A percentile compares a stretch with the other conserved stretches of the same genome.
These are phyloP conservation scores for Xylariaceae sp. DNA, from an alignment of 2,329 filamentous ascomycete genomes.

Conservation along the genomic window DNA sequence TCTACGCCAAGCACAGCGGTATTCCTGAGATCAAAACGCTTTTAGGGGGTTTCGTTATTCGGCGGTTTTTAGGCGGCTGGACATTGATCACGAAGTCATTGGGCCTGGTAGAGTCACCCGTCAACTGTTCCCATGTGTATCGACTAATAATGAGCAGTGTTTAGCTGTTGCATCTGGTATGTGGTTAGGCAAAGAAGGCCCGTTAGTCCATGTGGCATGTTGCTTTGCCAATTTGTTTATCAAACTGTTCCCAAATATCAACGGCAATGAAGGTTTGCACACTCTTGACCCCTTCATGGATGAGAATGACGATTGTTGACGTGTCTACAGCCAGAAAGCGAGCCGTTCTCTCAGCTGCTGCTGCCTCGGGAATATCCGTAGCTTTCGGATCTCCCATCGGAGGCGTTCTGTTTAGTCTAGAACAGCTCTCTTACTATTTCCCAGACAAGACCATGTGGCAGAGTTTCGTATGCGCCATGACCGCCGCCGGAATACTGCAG, in stretches of 20 bases:
- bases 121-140: background rate
- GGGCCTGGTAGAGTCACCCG: conserved; percentile 59
- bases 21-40: conserved; percentile 98
- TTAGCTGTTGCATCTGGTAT: conserved; percentile 89
- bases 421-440: conserved; percentile 97
- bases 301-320: background rate
- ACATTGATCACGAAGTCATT: conserved; percentile 85
- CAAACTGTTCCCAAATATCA: conserved; percentile 77
- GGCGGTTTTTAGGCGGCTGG: conserved; percentile 79
- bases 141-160: conserved; percentile 51
- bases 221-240: conserved; percentile 94
- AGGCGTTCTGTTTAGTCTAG: conserved; percentile 85
- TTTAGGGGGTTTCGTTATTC: conserved; percentile 87
- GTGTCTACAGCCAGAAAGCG: conserved; percentile 68
- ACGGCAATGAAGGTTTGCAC: conserved; percentile 71
- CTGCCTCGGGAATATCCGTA: conserved; percentile 86
- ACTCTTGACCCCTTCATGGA: background rate
- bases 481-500: conserved; percentile 90
- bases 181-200: conserved; percentile 96
- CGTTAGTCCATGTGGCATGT: conserved; percentile 91
- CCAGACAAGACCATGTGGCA: conserved; percentile 99
- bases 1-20: conserved; percentile 88
- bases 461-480: conserved; percentile 98
- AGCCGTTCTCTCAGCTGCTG: conserved; percentile 85
- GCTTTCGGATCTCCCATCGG: conserved; percentile 89